A percentile compares a stretch with the other conserved stretches of the same genome.
phyloP scores from a whole-genome alignment of 371 early-diverging fungal genomes.

The Syncephalastrum monosporum region DNA sequence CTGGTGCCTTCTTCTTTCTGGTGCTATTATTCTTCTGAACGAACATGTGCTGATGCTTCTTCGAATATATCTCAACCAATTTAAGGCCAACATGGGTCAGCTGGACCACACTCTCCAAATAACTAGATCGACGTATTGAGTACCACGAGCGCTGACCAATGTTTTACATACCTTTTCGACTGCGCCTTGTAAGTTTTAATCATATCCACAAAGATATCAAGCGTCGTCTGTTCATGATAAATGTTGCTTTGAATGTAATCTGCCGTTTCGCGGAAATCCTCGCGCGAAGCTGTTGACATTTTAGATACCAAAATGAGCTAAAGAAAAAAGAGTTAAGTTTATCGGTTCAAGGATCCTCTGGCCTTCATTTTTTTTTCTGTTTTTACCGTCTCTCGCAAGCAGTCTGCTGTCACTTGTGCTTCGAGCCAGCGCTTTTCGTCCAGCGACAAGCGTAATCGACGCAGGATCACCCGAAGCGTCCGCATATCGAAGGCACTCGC shows the following conservation, averaged over 20 bases:
- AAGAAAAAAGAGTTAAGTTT: not conserved
- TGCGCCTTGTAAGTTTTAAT: slow-evolving; percentile 45
- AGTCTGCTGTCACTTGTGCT: slow-evolving; percentile 55
- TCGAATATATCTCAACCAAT: slow-evolving; percentile 59
- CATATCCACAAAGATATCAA: slow-evolving; percentile 59
- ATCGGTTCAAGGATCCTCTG: not conserved
- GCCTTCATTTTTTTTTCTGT: not conserved
- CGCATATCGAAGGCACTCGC: slow-evolving; percentile 53
- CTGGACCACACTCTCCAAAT: slow-evolving; percentile 53
- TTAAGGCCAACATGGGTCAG: slow-evolving; percentile 62
- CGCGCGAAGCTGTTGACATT: slow-evolving; percentile 51
- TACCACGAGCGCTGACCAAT: not conserved
- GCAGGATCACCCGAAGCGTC: slow-evolving; percentile 48
- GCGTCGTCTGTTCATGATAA: slow-evolving; percentile 64
- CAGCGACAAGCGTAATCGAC: slow-evolving; percentile 42
- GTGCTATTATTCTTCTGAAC: slow-evolving; percentile 38
- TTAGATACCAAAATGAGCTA: slow-evolving; percentile 52
- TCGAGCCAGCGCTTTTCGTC: slow-evolving; percentile 54
- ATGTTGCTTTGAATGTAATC: slow-evolving; percentile 70
- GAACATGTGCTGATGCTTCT: slow-evolving; percentile 52
- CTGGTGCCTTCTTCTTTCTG: slow-evolving; percentile 17
- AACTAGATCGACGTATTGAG: slow-evolving; percentile 29
- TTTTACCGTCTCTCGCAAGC: slow-evolving; percentile 63
- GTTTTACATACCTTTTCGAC: slow-evolving; percentile 36
- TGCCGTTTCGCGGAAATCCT: slow-evolving; percentile 58